These are phyloP conservation scores for Huntiella decipiens DNA, from an alignment of 2,329 filamentous ascomycete species.

Conservation along the genomic window DNA sequence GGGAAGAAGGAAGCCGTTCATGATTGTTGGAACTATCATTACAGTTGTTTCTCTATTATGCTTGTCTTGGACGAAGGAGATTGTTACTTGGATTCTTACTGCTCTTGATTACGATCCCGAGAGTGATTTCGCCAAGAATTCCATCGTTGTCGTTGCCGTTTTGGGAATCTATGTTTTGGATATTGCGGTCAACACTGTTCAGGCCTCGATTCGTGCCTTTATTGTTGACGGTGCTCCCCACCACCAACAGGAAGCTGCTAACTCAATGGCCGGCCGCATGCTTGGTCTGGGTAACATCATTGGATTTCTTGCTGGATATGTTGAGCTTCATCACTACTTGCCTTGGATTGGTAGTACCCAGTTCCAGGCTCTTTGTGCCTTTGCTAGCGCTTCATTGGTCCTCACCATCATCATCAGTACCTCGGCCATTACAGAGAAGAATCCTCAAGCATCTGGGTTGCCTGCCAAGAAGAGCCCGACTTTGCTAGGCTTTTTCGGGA, in stretches of 20 bases:
- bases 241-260: conserved; percentile 84
- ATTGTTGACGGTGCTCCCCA: conserved; percentile 85
- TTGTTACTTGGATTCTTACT: conserved; percentile 46
- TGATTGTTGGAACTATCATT: conserved; percentile 48
- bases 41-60: conserved; percentile 50
- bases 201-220: conserved; percentile 78
- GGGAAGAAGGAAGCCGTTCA: conserved; percentile 69
- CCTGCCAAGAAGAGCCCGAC: conserved; percentile 37
- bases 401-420: conserved; percentile 55
- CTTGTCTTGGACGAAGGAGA: conserved; percentile 56
- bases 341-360: conserved; percentile 74
- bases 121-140: conserved; percentile 42
- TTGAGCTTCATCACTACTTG: conserved; percentile 54
- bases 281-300: conserved; percentile 79
- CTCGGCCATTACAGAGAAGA: conserved; percentile 52
- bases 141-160: conserved; percentile 62
- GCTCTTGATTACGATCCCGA: conserved; percentile 53
- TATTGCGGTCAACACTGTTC: conserved; percentile 91
- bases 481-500: conserved; percentile 59
- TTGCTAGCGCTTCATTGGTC: conserved; percentile 57
- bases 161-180: conserved; percentile 78
- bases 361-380: conserved; percentile 79
- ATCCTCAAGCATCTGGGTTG: conserved; percentile 32
- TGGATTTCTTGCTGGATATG: conserved; percentile 73
- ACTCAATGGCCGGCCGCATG: conserved; percentile 81